phyloP scores from a whole-genome alignment of 2,329 filamentous ascomycete genomes.

The Cladosporium sphaerospermum region DNA sequence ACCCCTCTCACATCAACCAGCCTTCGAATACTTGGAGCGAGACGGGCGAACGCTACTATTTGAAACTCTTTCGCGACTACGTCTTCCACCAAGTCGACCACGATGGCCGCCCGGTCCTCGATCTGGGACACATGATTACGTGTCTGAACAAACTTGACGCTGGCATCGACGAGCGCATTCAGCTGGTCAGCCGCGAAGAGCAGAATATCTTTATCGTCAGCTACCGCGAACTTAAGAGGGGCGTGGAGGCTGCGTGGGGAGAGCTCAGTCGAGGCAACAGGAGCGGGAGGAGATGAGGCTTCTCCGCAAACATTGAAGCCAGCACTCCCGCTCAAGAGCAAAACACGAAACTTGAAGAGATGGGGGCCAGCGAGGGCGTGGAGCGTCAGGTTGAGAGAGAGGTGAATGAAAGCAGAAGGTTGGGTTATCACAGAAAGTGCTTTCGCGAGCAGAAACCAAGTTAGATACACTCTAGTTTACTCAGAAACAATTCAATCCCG shows the following conservation, averaged over 20 bases:
- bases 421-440: too few relatives aligned
- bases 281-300: background rate
- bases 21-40: conserved; percentile 64
- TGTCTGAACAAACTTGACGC: conserved; percentile 91
- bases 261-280: conserved; percentile 37
- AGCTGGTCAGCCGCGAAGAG: conserved; percentile 81
- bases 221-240: conserved; percentile 78
- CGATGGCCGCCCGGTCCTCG: conserved; percentile 73
- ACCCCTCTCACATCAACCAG: conserved; percentile 28
- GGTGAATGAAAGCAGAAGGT: background rate
- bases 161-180: conserved; percentile 78
- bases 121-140: conserved; percentile 79
- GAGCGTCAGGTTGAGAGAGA: background rate
- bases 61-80: conserved; percentile 94
- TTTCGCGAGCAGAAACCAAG: too few relatives aligned
- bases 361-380: background rate
- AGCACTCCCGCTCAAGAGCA: too few relatives aligned
- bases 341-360: background rate
- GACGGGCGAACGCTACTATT: conserved; percentile 81
- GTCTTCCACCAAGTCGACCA: conserved; percentile 94
- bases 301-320: too few relatives aligned
- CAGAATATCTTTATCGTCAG: conserved; percentile 82
- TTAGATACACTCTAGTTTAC: too few relatives aligned
- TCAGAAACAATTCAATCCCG: too few relatives aligned
- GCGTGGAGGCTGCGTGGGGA: conserved; percentile 55